These are phyloP conservation scores for Penicillium sp. DNA, from an alignment of 2,329 filamentous ascomycete genomes.

Conservation along the genomic window DNA sequence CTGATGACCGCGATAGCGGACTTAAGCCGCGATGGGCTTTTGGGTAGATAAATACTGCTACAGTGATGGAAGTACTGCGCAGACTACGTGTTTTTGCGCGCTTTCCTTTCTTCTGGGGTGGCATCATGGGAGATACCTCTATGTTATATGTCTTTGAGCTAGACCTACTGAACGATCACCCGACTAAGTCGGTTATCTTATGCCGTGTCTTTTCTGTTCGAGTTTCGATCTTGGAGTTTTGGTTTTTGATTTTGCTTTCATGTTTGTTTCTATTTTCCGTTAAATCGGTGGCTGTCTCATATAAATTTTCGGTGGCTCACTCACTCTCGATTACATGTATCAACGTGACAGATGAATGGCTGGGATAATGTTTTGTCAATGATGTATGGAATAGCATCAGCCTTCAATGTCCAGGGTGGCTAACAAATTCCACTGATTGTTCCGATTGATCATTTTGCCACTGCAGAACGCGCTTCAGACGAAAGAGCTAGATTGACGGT, in stretches of 20 bases:
- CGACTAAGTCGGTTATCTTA: neutral
- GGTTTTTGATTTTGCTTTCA: neutral
- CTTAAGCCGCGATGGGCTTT: neutral
- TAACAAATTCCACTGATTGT: neutral
- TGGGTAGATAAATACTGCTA: neutral
- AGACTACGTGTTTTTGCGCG: neutral
- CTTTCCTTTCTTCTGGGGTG: neutral
- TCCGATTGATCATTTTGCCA: neutral
- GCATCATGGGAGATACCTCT: neutral
- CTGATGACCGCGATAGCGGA: neutral
- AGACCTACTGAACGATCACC: neutral
- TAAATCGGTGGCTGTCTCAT: slow-evolving; percentile 5
- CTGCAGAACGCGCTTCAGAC: neutral
- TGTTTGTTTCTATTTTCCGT: neutral
- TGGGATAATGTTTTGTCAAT: neutral
- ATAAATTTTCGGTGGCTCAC: neutral
- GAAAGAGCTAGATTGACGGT: neutral
- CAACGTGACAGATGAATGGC: neutral
- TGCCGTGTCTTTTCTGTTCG: neutral
- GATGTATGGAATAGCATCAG: neutral
- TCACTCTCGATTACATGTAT: neutral
- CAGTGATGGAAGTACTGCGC: neutral
- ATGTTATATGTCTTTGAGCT: neutral
- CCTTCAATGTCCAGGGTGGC: neutral
- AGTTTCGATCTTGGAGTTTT: neutral